These are phyloP conservation scores for Scutellaria minor DNA, from an alignment of 257 asterid species.

Conservation along the genomic window DNA sequence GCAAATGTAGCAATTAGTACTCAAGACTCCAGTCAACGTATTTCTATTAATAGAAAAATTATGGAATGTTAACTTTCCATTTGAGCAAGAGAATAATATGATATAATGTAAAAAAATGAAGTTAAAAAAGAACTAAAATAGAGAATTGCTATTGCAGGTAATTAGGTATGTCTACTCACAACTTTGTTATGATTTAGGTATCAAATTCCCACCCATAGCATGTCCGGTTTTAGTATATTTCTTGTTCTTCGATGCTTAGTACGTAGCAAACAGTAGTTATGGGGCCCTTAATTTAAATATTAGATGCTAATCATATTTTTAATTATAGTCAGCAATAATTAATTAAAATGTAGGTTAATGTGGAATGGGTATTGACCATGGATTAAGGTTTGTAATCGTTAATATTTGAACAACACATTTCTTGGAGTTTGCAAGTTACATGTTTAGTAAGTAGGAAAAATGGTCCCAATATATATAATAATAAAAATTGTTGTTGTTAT, in stretches of 20 bases:
- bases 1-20: not conserved
- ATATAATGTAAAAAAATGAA: not conserved
- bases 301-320: constrained; percentile 13
- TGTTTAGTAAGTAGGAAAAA: constrained; percentile 1
- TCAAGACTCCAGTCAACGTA: no score
- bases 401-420: constrained; percentile 28
- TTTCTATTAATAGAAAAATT: not conserved
- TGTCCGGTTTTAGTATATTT: constrained; percentile 25
- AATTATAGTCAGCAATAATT: constrained; percentile 21
- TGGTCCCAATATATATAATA: not conserved
- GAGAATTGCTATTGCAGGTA: constrained; percentile 37
- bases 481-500: no score
- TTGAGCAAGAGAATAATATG: not conserved
- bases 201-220: constrained; percentile 33
- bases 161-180: constrained; percentile 46
- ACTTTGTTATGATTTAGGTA: constrained; percentile 32
- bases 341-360: constrained; percentile 2
- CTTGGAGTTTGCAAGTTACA: constrained; percentile 17
- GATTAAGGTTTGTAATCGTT: constrained; percentile 16
- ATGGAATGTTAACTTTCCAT: not conserved
- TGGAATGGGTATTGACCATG: constrained; percentile 12
- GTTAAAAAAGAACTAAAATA: not conserved
- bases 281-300: constrained; percentile 9
- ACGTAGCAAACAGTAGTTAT: constrained; percentile 4
- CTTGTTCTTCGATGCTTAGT: constrained; percentile 1